A percentile compares a stretch with the other conserved stretches of the same genome.
These are phyloP conservation scores for Leishmania aethiopica DNA, from an alignment of 208 protist species.

Conservation along the genomic window DNA sequence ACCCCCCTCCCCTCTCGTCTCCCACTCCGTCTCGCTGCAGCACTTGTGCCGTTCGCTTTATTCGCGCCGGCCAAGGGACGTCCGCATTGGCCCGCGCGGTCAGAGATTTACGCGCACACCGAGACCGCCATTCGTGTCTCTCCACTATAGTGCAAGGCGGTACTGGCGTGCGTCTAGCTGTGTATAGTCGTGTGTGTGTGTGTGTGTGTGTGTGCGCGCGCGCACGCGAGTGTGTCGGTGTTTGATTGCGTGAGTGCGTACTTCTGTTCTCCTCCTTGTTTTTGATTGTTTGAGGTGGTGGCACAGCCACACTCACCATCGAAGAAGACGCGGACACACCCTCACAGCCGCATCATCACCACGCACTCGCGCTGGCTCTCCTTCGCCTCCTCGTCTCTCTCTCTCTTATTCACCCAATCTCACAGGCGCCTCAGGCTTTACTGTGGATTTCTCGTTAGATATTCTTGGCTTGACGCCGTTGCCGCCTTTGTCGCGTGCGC, in stretches of 20 bases:
- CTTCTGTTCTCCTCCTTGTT: background rate
- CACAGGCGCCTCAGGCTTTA: background rate
- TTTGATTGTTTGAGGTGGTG: background rate
- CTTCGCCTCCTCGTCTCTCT: background rate
- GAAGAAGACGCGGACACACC: background rate
- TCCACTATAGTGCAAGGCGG: background rate
- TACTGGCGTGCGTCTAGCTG: background rate
- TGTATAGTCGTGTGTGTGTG: background rate
- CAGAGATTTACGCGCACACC: background rate
- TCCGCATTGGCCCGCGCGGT: background rate
- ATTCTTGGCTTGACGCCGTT: background rate
- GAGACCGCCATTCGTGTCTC: background rate
- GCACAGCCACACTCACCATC: background rate
- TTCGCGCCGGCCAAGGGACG: background rate
- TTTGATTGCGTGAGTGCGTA: background rate
- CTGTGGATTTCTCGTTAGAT: background rate
- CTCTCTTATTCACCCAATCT: background rate
- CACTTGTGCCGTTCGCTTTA: background rate
- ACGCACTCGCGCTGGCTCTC: background rate
- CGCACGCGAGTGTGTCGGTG: background rate
- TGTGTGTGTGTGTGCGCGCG: slow-evolving; percentile 9
- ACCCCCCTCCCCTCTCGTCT: background rate
- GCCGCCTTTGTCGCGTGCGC: background rate
- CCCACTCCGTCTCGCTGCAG: background rate
- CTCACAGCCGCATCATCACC: background rate